A percentile compares a stretch with the other conserved stretches of the same genome.
These are phyloP conservation scores for Naumovozyma baii DNA, from an alignment of 805 yeast species.

Conservation along the genomic window DNA sequence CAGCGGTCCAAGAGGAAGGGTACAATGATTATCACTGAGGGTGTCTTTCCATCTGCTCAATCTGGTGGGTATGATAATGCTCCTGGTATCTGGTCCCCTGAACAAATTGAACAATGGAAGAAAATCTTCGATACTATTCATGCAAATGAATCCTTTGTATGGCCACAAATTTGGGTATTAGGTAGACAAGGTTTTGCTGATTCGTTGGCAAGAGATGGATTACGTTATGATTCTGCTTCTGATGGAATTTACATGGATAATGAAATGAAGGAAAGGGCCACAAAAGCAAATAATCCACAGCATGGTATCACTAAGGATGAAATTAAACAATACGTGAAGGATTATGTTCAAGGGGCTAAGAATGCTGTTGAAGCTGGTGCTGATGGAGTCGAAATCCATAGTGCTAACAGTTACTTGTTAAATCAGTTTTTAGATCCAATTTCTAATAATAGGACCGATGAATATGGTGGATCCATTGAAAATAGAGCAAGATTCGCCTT, in stretches of 20 bases:
- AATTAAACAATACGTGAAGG: constrained; percentile 33
- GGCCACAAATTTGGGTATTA: constrained; percentile 44
- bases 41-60: constrained; percentile 36
- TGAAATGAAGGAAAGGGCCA: constrained; percentile 28
- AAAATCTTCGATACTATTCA: constrained; percentile 41
- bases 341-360: constrained; percentile 38
- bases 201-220: constrained; percentile 28
- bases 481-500: constrained; percentile 36
- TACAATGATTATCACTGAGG: constrained; percentile 51
- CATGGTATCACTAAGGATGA: constrained; percentile 25
- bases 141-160: constrained; percentile 35
- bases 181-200: constrained; percentile 36
- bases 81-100: constrained; percentile 41
- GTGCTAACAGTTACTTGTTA: constrained; percentile 57
- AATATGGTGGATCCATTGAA: constrained; percentile 45
- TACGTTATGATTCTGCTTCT: constrained; percentile 33
- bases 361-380: constrained; percentile 29
- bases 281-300: constrained; percentile 21
- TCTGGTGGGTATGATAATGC: constrained; percentile 33
- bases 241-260: constrained; percentile 29
- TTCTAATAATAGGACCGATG: constrained; percentile 38
- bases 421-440: constrained; percentile 43
- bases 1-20: constrained; percentile 47
- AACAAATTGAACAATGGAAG: constrained; percentile 41
- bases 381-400: constrained; percentile 58